Evolutionary conservation across 2,329 filamentous ascomycete species (phyloP), one percentile per base, ranked within the genome.

Genomic region (Aspergillus amoenus): DNA sequence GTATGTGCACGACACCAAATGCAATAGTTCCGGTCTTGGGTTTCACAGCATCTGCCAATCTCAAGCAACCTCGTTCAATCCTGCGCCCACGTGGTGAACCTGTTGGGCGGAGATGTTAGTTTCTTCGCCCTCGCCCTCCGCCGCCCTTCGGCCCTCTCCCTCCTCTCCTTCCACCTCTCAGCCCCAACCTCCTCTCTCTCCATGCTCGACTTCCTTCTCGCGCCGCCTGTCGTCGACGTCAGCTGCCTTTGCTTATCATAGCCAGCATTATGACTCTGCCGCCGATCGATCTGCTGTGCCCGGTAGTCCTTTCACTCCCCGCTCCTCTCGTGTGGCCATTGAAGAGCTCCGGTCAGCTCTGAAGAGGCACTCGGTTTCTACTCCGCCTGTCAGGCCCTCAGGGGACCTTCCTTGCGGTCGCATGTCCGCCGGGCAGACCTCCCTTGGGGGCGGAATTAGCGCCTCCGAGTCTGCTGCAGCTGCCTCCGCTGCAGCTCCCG

Each of bases 61-160:
- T 57, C 64, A 58, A 62, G 55, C 58, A 66, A 67, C 64, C 64
- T 66, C 66, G 66, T 73, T 66, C 64, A 72, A 63, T 73, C 65
- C 64, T 71, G 65, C 66, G 64, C 71, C 71, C 70, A 73, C 71
- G 71, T 73, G 70, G 69, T 70, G 66, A 61, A 61, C 61, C 67
- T 66, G 64, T 65, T 66, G 64, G 64, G 64, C 65, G 64, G 64
- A 67, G 58, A 76, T 76, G 72, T 70, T 76, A 66, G 68, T 72
- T 59, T 76, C 75, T 27, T 77, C 75, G 58, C 73, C 75, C 42
- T 76, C 75, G 55, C 73, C 75, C 24, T 71, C 73, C 59, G 68
- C 70, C 57, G 69, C 72, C 51, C 65, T 76, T 61, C 73, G 72
- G 60, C 64, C 67, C 57, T 67, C 70, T 32, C 61, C 65, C 53